Evolutionary conservation across 2,329 filamentous ascomycete species (phyloP), one percentile per base, ranked within the genome.

Genomic region (Pezizomycotina sp.): DNA sequence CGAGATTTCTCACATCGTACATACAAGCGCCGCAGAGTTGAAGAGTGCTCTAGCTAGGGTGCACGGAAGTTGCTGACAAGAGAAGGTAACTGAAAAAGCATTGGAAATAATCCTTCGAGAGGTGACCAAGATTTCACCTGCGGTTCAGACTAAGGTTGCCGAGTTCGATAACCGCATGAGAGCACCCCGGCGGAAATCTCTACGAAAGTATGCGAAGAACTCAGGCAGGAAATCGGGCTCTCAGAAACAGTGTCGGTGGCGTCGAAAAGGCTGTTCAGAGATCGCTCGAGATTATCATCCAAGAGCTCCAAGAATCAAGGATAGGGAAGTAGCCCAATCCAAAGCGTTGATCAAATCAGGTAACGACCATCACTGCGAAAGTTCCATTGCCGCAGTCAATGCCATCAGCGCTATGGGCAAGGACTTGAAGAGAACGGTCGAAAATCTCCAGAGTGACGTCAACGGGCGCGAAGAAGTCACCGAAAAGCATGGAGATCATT

Each of bases 391-490:
- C 21, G 41, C 41, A 5, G 41, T 43, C 9, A 43, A 36, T 27
- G 86, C 93, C 55, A 82, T 81, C 35, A 74, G 76, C 14, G 74
- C 73, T 9, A 70, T 92, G 15, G 68, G 77, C 9, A 76, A 86
- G 42, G 46, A 50, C 47, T 64, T 98, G 15, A 71, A 92, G 55
- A 64, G 68, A 48, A 93, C 91, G 55, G 91, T 92, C 52, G 84
- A 93, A 36, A 81, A 89, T 43, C 75, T 84, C 45, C 78, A 91
- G 52, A 61, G 68, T 13, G 63, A 71, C 5, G 67, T 81, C 19
- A 78, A 91, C 27, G 75, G 79, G 30, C 78, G 78, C 49, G 69
- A 74, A 31, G 73, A 74, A 47, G 68, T 75, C 21, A 71, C 73
- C 35, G 81, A 86, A 49, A 74, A 78, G 46, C 20, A 60, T 68